Conservation (phyloP, 2,329 filamentous ascomycete species). For the Ophiostoma tasmaniense region DNA sequence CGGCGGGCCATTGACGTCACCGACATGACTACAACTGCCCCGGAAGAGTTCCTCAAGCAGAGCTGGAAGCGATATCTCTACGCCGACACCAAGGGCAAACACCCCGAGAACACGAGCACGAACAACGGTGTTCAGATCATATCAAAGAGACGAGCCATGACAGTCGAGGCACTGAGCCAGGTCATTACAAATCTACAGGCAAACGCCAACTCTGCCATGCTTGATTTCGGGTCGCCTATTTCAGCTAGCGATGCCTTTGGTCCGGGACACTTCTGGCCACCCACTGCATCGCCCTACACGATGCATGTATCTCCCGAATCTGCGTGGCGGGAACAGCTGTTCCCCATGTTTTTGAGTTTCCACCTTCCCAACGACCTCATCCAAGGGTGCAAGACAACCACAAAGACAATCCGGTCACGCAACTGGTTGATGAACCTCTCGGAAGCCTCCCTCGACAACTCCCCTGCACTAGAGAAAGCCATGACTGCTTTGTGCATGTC, state of each 20-base stretch:
- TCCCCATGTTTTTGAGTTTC: constrained; percentile 16
- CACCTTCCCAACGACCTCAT: constrained; percentile 17
- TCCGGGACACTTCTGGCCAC: background rate
- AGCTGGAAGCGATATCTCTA: constrained; percentile 11
- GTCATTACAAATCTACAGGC: constrained; percentile 7
- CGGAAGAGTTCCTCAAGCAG: background rate
- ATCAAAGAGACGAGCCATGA: constrained; percentile 1
- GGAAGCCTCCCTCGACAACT: constrained; percentile 9
- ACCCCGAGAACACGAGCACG: background rate
- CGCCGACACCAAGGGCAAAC: background rate
- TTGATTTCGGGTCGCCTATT: constrained; percentile 10
- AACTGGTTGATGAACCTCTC: constrained; percentile 20
- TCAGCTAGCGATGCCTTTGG: background rate
- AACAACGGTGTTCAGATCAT: background rate
- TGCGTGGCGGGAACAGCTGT: constrained; percentile 20
- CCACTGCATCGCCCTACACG: background rate
- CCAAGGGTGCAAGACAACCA: background rate
- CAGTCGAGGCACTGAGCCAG: constrained; percentile 7
- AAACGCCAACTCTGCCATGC: constrained; percentile 9
- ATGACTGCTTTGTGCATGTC: constrained; percentile 19
- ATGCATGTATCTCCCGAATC: constrained; percentile 10
- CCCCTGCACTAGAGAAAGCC: constrained; percentile 16
- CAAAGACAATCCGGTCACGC: constrained; percentile 5
- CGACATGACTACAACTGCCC: constrained; percentile 7
- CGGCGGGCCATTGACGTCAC: constrained; percentile 4